A percentile compares a stretch with the other conserved stretches of the same genome.
phyloP scores from a whole-genome alignment of 495 filamentous ascomycete species.

The Entonaema liquescens region DNA sequence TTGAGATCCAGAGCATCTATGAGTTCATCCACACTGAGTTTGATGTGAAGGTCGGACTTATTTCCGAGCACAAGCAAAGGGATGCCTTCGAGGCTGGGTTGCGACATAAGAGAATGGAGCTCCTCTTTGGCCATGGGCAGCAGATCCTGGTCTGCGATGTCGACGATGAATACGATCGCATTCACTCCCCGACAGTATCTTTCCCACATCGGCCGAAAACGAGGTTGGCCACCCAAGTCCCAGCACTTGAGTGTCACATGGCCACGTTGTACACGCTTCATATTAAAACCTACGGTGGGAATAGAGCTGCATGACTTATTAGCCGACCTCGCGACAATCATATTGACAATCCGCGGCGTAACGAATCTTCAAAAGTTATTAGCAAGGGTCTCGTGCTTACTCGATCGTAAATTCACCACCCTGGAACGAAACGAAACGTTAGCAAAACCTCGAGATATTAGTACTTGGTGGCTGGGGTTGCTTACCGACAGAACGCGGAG shows the following conservation, averaged over 20 bases:
- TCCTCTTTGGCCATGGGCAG: slow-evolving; percentile 91
- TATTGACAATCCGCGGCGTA: slow-evolving; percentile 23
- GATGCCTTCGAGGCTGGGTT: slow-evolving; percentile 86
- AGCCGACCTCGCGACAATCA: slow-evolving; percentile 52
- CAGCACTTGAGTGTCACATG: slow-evolving; percentile 99
- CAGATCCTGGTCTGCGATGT: slow-evolving; percentile 82
- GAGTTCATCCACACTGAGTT: slow-evolving; percentile 90
- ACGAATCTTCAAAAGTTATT: slow-evolving; percentile 14
- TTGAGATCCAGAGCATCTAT: slow-evolving; percentile 94
- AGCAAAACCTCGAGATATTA: slow-evolving; percentile 27
- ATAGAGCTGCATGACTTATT: slow-evolving; percentile 76
- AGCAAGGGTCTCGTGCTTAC: slow-evolving; percentile 67
- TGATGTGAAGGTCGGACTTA: slow-evolving; percentile 90
- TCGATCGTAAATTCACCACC: slow-evolving; percentile 99
- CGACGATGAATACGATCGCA: slow-evolving; percentile 97
- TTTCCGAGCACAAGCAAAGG: slow-evolving; percentile 96
- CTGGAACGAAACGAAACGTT: slow-evolving; percentile 57
- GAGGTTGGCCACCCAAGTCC: slow-evolving; percentile 96
- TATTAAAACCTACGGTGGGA: slow-evolving; percentile 98
- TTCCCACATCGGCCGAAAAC: slow-evolving; percentile 99
- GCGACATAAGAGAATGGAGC: slow-evolving; percentile 86
- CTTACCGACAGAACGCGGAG: slow-evolving; percentile 93
- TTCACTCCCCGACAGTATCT: slow-evolving; percentile 97
- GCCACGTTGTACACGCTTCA: slow-evolving; percentile 97
- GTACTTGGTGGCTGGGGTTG: slow-evolving; percentile 30